A percentile compares a stretch with the other conserved stretches of the same genome.
phyloP scores from a whole-genome alignment of 1,284 basidiomycete species.

The Cutaneotrichosporon spelunceum region DNA sequence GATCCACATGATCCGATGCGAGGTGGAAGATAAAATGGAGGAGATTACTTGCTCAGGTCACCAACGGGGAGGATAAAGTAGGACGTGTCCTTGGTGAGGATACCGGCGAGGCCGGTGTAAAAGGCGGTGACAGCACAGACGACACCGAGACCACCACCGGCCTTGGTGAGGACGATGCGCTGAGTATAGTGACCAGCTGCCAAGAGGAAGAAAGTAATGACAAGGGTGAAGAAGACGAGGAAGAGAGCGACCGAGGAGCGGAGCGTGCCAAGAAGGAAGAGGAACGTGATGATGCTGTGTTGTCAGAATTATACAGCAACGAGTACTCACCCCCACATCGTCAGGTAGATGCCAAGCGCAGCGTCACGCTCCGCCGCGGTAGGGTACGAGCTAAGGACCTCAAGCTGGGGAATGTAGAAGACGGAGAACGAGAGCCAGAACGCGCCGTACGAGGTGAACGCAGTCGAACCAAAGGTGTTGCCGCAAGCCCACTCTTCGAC shows the following conservation, averaged over 20 bases:
- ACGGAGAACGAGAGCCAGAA: constrained; percentile 56
- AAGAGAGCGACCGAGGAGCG: constrained; percentile 24
- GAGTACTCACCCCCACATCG: constrained; percentile 42
- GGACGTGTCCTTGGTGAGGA: constrained; percentile 53
- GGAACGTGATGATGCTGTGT: constrained; percentile 57
- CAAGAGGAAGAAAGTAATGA: constrained; percentile 56
- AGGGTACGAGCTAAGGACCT: constrained; percentile 55
- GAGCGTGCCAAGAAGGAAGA: constrained; percentile 57
- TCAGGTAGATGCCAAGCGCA: constrained; percentile 54
- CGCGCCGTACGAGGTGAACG: constrained; percentile 75
- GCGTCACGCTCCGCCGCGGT: constrained; percentile 52
- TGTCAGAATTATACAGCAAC: background rate
- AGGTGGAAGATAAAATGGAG: background rate
- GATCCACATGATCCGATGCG: background rate
- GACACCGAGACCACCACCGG: constrained; percentile 69
- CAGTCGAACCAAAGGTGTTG: constrained; percentile 61
- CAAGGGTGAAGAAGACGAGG: constrained; percentile 67
- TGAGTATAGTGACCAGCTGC: constrained; percentile 43
- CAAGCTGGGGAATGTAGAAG: constrained; percentile 49
- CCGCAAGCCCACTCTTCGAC: constrained; percentile 68
- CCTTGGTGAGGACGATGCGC: constrained; percentile 53
- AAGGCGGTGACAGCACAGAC: constrained; percentile 42
- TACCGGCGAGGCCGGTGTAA: constrained; percentile 55
- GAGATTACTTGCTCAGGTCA: constrained; percentile 34
- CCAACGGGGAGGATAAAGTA: constrained; percentile 55